These are phyloP conservation scores for Antrodiella citrinella DNA, from an alignment of 768 basidiomycete species.

Conservation along the genomic window DNA sequence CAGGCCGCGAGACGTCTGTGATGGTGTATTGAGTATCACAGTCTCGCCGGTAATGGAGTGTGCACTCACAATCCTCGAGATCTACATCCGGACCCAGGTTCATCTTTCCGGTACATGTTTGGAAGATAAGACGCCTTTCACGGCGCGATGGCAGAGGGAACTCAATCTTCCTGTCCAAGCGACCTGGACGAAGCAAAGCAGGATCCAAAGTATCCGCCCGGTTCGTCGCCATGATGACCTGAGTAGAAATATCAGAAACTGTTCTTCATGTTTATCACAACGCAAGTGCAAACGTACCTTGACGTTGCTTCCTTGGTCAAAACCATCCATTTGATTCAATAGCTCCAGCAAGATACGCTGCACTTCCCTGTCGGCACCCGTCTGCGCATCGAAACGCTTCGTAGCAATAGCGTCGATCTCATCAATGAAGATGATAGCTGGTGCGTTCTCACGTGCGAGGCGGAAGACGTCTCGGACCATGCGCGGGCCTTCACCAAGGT, in stretches of 20 bases:
- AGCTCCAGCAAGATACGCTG: slow-evolving; percentile 96
- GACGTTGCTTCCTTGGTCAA: slow-evolving; percentile 97
- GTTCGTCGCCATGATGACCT: slow-evolving; percentile 99
- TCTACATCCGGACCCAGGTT: slow-evolving; percentile 97
- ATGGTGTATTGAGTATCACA: slow-evolving; percentile 8
- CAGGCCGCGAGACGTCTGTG: slow-evolving; percentile 92
- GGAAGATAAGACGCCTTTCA: slow-evolving; percentile 96
- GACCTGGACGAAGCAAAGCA: slow-evolving; percentile 92
- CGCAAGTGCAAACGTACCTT: slow-evolving; percentile 55
- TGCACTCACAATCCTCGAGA: slow-evolving; percentile 85
- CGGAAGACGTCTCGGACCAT: slow-evolving; percentile 99
- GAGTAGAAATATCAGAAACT: slow-evolving; percentile 5
- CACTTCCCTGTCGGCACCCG: slow-evolving; percentile 97
- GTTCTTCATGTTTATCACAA: not conserved
- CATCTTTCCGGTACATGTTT: slow-evolving; percentile 96
- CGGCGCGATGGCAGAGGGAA: slow-evolving; percentile 92
- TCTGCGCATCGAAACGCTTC: slow-evolving; percentile 99
- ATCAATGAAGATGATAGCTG: slow-evolving; percentile 98
- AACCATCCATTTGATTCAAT: slow-evolving; percentile 99
- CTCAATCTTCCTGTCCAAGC: slow-evolving; percentile 97
- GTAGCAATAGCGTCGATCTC: slow-evolving; percentile 99
- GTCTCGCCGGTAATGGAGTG: not conserved
- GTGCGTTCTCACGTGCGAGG: slow-evolving; percentile 92
- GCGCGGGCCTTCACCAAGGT: slow-evolving; percentile 96
- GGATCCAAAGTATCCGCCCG: slow-evolving; percentile 97